Evolutionary conservation across 768 basidiomycete genomes (phyloP), one percentile per base, ranked within the genome.

Genomic region (Mycena alexandri): DNA sequence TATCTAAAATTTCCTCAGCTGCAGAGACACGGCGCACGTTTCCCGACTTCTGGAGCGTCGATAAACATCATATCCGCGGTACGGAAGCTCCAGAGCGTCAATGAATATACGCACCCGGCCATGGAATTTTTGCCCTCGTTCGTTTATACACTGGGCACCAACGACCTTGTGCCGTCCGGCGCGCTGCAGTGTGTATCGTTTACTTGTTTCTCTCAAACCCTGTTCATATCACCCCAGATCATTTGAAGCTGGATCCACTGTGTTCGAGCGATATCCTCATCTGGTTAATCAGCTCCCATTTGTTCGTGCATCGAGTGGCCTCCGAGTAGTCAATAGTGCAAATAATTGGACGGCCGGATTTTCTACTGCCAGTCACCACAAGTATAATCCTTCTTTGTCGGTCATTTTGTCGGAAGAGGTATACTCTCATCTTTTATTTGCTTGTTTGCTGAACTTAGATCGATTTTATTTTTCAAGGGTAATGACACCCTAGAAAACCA

Each of bases 11-110:
- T 54, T 42, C 51, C 38, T 17, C 55, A 94, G 93, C 80, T 96
- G 11, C 90, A 94, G 78, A 83, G 94, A 13, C 94, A 96, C 73
- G 93, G 93, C 3, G 88, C 92, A 1, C 87, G 94, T 36, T 94
- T 84, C 71, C 94, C 94, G 0, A 94, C 93, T 0, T 70, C 74
- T 0, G 81, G 82, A 2, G 83, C 86, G 13, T 75, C 82, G 1
- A 70, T 72, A 12, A 61, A 67, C 33, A 91, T 92, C 11, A 68
- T 76, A 19, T 66, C 73, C 5, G 83, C 90, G 0, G 72, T 95
- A 11, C 65, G 74, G 8, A 91, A 90, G 68, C 79, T 95, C 0
- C 74, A 86, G 63, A 72, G 81, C 0, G 90, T 83, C 11, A 72
- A 77, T 0, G 71, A 77, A 2, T 88, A 84, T 73, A 76, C 75